These are phyloP conservation scores for Trichoderma hamatum DNA, from an alignment of 2,329 filamentous ascomycete species.

Conservation along the genomic window DNA sequence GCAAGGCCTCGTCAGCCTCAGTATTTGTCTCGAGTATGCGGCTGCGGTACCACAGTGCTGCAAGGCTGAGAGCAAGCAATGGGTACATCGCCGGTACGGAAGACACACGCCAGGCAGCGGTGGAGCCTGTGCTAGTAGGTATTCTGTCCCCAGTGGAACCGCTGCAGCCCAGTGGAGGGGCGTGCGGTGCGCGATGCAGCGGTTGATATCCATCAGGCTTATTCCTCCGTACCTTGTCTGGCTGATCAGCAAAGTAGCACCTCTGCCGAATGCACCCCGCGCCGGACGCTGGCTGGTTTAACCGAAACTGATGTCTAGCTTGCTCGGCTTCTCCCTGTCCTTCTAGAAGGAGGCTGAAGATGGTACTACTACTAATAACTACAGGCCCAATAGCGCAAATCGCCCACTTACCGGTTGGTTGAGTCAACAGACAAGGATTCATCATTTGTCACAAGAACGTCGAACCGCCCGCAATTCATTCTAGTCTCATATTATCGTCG, in stretches of 20 bases:
- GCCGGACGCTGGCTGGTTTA: slow-evolving; percentile 16
- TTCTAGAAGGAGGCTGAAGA: slow-evolving; percentile 11
- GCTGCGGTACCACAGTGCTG: slow-evolving; percentile 9
- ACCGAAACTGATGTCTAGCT: slow-evolving; percentile 11
- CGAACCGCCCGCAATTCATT: background rate
- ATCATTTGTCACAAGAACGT: background rate
- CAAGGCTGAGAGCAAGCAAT: slow-evolving; percentile 21
- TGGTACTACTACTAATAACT: background rate
- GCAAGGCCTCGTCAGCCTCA: slow-evolving; percentile 1
- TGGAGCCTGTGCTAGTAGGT: slow-evolving; percentile 7
- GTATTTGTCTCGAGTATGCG: background rate
- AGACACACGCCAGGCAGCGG: background rate
- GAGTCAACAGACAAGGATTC: background rate
- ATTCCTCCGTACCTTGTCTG: slow-evolving; percentile 3
- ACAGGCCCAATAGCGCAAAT: slow-evolving; percentile 1
- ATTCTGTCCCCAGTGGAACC: slow-evolving; percentile 16
- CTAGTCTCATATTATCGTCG: background rate
- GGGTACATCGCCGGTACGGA: background rate
- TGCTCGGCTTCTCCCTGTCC: slow-evolving; percentile 15
- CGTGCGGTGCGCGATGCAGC: slow-evolving; percentile 19
- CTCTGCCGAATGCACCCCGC: slow-evolving; percentile 24
- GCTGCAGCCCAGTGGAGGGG: slow-evolving; percentile 24
- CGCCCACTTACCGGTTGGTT: background rate
- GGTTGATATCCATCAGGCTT: background rate
- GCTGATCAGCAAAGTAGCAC: slow-evolving; percentile 20